Percentiles rank a stretch among this genome's conserved stretches.
phyloP scores from a whole-genome alignment of 208 protist species.

The Spongospora subterranea region DNA sequence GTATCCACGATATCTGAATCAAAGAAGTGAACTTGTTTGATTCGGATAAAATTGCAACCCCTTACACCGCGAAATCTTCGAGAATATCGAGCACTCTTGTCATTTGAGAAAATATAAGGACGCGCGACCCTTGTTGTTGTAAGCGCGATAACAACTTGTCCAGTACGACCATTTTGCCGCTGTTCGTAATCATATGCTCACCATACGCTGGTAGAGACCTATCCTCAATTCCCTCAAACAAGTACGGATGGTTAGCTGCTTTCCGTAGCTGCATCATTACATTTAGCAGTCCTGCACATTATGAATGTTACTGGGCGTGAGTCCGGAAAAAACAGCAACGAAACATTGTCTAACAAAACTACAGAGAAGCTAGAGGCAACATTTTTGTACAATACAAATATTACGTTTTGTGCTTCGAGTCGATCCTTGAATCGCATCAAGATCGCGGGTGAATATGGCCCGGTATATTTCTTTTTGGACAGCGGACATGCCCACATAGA shows the following conservation, averaged over 20 bases:
- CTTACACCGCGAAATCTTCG: constrained; percentile 69
- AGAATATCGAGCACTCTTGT: constrained; percentile 73
- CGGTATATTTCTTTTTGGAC: constrained; percentile 60
- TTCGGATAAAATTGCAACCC: constrained; percentile 4
- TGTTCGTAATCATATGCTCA: constrained; percentile 56
- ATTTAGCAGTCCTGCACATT: constrained; percentile 60
- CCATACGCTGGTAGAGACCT: constrained; percentile 34
- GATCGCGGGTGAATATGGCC: not conserved
- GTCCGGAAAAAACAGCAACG: constrained; percentile 37
- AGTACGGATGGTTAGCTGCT: constrained; percentile 92
- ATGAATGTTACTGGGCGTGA: constrained; percentile 9
- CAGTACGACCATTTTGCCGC: constrained; percentile 58
- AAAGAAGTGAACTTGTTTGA: constrained; percentile 42
- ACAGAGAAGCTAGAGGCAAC: not conserved
- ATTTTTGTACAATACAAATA: too few species aligned
- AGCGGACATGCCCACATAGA: constrained; percentile 64
- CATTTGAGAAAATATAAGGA: constrained; percentile 98
- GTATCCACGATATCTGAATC: constrained; percentile 65
- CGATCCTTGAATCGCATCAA: constrained; percentile 36
- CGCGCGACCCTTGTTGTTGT: constrained; percentile 82
- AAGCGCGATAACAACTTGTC: constrained; percentile 74
- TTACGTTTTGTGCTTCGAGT: not conserved
- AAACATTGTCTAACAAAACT: not conserved
- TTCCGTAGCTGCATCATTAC: constrained; percentile 73
- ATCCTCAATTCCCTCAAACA: constrained; percentile 90